phyloP scores from a whole-genome alignment of 2,329 filamentous ascomycete genomes.

The Fusarium verticillioides region DNA sequence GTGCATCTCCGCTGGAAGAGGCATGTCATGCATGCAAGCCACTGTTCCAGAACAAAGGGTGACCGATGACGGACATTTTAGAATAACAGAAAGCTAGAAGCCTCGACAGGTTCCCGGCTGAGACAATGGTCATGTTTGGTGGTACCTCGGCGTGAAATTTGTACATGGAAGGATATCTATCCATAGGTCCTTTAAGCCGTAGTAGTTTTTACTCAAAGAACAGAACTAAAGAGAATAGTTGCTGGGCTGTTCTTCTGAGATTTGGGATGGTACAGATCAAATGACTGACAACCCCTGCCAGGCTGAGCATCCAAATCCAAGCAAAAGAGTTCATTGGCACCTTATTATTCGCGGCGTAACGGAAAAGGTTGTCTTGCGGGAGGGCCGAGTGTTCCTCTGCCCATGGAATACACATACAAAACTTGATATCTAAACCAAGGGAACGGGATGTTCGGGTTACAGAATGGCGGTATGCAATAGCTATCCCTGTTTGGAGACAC shows the following conservation, averaged over 20 bases:
- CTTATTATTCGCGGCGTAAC: background rate
- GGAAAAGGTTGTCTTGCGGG: background rate
- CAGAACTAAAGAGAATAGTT: background rate
- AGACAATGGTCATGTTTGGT: background rate
- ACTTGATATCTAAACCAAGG: background rate
- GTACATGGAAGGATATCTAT: background rate
- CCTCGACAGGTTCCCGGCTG: background rate
- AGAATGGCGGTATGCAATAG: constrained; percentile 24
- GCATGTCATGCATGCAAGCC: constrained; percentile 1
- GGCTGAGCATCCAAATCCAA: constrained; percentile 5
- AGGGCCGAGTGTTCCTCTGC: background rate
- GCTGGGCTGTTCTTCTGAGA: background rate
- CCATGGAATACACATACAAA: background rate
- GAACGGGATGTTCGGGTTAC: background rate
- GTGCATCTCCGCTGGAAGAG: constrained; percentile 16
- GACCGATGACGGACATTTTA: background rate
- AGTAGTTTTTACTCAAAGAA: background rate
- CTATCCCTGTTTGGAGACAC: background rate
- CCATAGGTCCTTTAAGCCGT: background rate
- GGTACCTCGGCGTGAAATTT: background rate
- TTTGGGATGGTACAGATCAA: constrained; percentile 22
- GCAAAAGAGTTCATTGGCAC: background rate
- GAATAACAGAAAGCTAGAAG: background rate
- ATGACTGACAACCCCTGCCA: constrained; percentile 25
- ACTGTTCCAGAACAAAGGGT: constrained; percentile 14